phyloP scores from a whole-genome alignment of 2,329 filamentous ascomycete species.

The Rutstroemia sp. region DNA sequence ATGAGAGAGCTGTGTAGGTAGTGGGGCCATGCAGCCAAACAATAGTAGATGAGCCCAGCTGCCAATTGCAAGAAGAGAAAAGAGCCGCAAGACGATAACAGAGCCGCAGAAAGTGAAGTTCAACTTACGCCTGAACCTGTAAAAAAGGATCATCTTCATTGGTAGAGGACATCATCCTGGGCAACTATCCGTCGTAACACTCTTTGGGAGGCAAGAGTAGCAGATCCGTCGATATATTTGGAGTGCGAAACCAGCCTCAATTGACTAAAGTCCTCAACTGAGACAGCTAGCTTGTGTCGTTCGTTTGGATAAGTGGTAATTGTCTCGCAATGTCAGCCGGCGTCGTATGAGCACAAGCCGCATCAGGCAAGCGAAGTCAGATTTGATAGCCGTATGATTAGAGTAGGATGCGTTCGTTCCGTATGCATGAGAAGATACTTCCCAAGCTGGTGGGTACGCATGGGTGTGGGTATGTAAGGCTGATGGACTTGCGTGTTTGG shows the following conservation, averaged over 20 bases:
- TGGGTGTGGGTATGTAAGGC: background rate
- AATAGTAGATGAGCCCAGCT: no score
- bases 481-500: background rate
- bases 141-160: slow-evolving; percentile 65
- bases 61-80: background rate
- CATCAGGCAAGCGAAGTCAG: background rate
- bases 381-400: background rate
- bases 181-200: no score
- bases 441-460: background rate
- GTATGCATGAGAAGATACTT: background rate
- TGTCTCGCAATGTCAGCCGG: no score
- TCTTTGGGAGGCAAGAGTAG: no score
- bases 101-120: background rate
- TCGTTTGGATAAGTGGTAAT: no score
- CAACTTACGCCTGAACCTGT: slow-evolving; percentile 59
- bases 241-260: no score
- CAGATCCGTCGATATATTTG: no score
- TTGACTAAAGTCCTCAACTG: background rate
- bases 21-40: no score
- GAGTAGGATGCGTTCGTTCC: background rate
- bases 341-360: background rate
- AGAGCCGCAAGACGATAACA: background rate
- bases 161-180: slow-evolving; percentile 57
- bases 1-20: no score
- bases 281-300: background rate